Base-by-base conservation (phyloP, 2,329 filamentous ascomycete species). In the Elsinoe arachidis region DNA sequence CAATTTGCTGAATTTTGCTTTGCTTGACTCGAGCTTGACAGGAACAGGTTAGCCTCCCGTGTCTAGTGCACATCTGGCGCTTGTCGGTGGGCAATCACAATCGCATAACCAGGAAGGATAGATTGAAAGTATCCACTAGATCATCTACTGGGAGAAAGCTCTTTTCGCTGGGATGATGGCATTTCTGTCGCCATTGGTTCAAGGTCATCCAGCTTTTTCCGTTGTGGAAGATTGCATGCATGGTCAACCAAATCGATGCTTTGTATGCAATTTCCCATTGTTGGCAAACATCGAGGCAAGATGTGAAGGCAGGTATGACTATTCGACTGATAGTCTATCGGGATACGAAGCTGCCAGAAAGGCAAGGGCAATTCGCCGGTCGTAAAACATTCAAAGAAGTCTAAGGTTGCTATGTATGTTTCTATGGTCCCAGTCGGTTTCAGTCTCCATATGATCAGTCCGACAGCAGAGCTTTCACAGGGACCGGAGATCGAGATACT, bases 21-120 rank as follows among this genome's bases (percentile, higher is more conserved):
- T 19, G 41, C 15, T 53, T 53, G 49, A 35, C 49, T 53, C 26
- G 26, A 15, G 33, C 33, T 17, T 30, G 49, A 38, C 49, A 53
- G 49, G 49, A 53, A 53, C 49, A 53, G 49, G 49, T 53, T 53
- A 53, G 49, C 26, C 2, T 11, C 15, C 49, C 33, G 26, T 15
- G 41, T 23, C 35, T 51, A 51, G 26, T 19, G 46, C 15, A 26
- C 30, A 51, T 9, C n/a, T 11, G 34, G 46, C 46, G 46, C 46
- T 26, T 26, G 26, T n/a, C 26, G 26, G 46, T 51, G 23, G 49
- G 49, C 49, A 53, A 53, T 53, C 49, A 38, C 33, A 53, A 35
- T 53, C n/a, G 26, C 49, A 37, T 15, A 39, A 37, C 49, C 35
- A 39, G 33, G 49, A 34, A 53, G 14, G 9, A 21, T 19, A 37